A percentile compares a stretch with the other conserved stretches of the same genome.
Evolutionary conservation across 2,329 filamentous ascomycete genomes (phyloP).

Genomic region (Leptographium radiaticola): DNA sequence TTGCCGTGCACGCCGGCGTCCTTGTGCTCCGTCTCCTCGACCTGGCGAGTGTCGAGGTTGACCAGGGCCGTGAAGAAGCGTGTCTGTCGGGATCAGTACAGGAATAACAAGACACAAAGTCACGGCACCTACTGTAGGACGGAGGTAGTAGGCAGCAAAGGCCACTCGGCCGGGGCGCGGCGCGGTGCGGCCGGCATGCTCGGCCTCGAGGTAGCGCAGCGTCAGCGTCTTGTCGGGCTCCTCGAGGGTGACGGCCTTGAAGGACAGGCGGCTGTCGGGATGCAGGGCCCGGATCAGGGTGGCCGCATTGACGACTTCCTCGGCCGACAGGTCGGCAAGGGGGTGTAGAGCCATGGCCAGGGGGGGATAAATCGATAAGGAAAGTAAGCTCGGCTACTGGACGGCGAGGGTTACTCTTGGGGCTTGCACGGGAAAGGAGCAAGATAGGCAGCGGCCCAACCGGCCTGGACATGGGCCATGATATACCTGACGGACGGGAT

Average conservation of each 20-base stretch:
- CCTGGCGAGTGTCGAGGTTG: conserved; percentile 15
- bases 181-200: conserved; percentile 21
- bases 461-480: neutral
- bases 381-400: neutral
- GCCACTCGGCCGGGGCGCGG: conserved; percentile 22
- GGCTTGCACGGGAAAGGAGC: neutral
- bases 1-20: conserved; percentile 36
- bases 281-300: conserved; percentile 8
- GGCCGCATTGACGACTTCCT: neutral
- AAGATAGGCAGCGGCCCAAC: neutral
- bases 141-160: neutral
- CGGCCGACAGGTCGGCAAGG: neutral
- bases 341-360: neutral
- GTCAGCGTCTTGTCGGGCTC: conserved; percentile 37
- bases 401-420: neutral
- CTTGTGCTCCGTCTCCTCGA: conserved; percentile 14
- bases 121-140: neutral
- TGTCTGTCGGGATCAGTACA: conserved; percentile 16
- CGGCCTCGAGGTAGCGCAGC: conserved; percentile 28
- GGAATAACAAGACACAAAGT: too few species aligned
- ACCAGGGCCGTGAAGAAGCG: conserved; percentile 21
- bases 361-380: neutral
- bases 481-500: too few species aligned
- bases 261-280: conserved; percentile 21
- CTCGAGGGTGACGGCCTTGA: conserved; percentile 34